Conservation (phyloP, 352 stramenopile genomes). For the Phytophthora pluvialis region DNA sequence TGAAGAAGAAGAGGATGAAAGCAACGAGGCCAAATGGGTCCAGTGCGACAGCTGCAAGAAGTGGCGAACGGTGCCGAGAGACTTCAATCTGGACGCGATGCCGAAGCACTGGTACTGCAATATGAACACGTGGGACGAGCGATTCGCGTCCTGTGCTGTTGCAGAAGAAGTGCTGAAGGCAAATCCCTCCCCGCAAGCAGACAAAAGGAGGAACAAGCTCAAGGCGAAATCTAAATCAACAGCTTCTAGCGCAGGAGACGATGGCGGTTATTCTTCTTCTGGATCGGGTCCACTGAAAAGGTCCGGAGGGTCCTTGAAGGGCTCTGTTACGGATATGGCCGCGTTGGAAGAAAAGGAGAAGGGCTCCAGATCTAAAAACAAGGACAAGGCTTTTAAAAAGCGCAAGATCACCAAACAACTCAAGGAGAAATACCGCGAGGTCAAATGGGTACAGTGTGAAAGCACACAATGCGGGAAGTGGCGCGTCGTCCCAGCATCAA, state of each 20-base stretch:
- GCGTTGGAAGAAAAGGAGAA: slow-evolving; percentile 40
- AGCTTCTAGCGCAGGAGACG: slow-evolving; percentile 27
- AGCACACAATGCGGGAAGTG: slow-evolving; percentile 94
- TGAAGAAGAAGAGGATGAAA: slow-evolving; percentile 39
- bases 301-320: slow-evolving; percentile 27
- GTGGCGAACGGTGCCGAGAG: slow-evolving; percentile 93
- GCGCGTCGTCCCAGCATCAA: slow-evolving; percentile 92
- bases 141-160: slow-evolving; percentile 87
- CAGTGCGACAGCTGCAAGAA: slow-evolving; percentile 97
- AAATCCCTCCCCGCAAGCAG: slow-evolving; percentile 31
- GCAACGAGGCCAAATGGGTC: slow-evolving; percentile 92
- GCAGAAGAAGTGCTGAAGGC: slow-evolving; percentile 87
- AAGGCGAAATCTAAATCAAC: slow-evolving; percentile 44
- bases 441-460: slow-evolving; percentile 97
- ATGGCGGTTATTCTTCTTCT: slow-evolving; percentile 48
- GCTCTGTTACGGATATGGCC: slow-evolving; percentile 26
- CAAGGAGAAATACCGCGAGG: slow-evolving; percentile 84
- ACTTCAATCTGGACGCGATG: slow-evolving; percentile 90
- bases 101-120: slow-evolving; percentile 96
- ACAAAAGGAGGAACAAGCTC: slow-evolving; percentile 38
- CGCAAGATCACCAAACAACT: slow-evolving; percentile 79
- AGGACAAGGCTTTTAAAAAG: slow-evolving; percentile 76
- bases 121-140: slow-evolving; percentile 94
- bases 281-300: slow-evolving; percentile 36
- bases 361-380: slow-evolving; percentile 45